phyloP scores from a whole-genome alignment of 768 basidiomycete genomes.

The Termitomyces sp. region DNA sequence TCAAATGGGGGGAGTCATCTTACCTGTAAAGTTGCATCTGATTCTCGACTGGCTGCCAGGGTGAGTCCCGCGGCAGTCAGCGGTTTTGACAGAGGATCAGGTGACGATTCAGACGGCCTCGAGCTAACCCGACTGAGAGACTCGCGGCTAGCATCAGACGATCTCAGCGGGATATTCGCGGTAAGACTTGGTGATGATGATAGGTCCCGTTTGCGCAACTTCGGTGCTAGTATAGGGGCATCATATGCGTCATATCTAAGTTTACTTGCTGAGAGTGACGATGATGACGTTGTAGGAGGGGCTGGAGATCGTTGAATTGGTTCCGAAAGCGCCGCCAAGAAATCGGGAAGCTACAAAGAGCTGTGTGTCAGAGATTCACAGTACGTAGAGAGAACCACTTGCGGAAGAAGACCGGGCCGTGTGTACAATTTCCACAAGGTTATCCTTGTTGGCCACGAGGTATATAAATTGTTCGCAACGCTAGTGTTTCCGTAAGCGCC shows the following conservation, averaged over 20 bases:
- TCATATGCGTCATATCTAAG: constrained; percentile 73
- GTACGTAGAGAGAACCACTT: constrained; percentile 19
- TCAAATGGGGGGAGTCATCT: neutral
- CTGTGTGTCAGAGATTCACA: neutral
- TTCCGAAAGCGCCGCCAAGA: constrained; percentile 43
- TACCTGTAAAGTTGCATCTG: constrained; percentile 25
- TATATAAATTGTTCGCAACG: constrained; percentile 68
- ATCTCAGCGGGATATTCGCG: constrained; percentile 30
- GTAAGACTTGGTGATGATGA: constrained; percentile 22
- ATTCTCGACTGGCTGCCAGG: constrained; percentile 31
- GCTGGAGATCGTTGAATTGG: constrained; percentile 2
- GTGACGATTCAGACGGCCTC: constrained; percentile 24
- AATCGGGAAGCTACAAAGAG: constrained; percentile 63
- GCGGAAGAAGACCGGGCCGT: constrained; percentile 57
- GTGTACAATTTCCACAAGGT: constrained; percentile 44
- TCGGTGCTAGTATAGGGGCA: constrained; percentile 48
- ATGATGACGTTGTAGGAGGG: constrained; percentile 16
- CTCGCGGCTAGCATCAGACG: constrained; percentile 30
- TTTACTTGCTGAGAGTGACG: constrained; percentile 35
- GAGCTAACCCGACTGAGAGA: constrained; percentile 21
- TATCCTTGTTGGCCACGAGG: constrained; percentile 39
- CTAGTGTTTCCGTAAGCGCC: constrained; percentile 31
- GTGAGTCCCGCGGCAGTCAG: constrained; percentile 45
- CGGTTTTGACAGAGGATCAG: constrained; percentile 20
- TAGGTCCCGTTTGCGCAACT: constrained; percentile 32